phyloP scores from a whole-genome alignment of 2,329 filamentous ascomycete genomes.

The Epichloe scottii region DNA sequence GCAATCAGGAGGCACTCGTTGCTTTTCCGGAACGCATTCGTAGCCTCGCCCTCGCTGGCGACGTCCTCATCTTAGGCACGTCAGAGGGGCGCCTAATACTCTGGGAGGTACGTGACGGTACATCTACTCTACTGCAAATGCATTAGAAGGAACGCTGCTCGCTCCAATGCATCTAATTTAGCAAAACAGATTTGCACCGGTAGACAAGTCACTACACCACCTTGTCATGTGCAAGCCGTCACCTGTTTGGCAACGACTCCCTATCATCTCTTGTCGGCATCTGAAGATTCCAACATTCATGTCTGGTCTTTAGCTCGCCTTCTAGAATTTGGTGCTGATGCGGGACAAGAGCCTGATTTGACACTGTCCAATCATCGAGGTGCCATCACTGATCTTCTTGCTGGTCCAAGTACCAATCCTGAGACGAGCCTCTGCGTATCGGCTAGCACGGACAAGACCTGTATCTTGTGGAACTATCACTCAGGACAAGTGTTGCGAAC shows the following conservation, averaged over 20 bases:
- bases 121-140: constrained; percentile 7
- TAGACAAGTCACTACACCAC: constrained; percentile 60
- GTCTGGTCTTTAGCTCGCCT: constrained; percentile 77
- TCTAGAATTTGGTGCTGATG: constrained; percentile 44
- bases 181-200: constrained; percentile 54
- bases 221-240: constrained; percentile 69
- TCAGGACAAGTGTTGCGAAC: constrained; percentile 68
- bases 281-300: constrained; percentile 78
- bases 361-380: constrained; percentile 69
- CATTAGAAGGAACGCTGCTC: background rate
- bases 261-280: constrained; percentile 64
- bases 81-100: constrained; percentile 74
- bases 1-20: constrained; percentile 78
- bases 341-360: constrained; percentile 55
- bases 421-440: constrained; percentile 76
- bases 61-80: constrained; percentile 69
- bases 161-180: constrained; percentile 3
- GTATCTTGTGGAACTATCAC: constrained; percentile 86
- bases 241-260: constrained; percentile 62
- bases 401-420: constrained; percentile 52
- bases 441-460: constrained; percentile 73
- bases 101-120: constrained; percentile 63
- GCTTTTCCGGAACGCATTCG: constrained; percentile 80
- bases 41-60: constrained; percentile 58
- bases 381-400: constrained; percentile 51